Evolutionary conservation across 2,329 filamentous ascomycete species (phyloP), one percentile per base, ranked within the genome.

Genomic region (Atkinsonella texensis): DNA sequence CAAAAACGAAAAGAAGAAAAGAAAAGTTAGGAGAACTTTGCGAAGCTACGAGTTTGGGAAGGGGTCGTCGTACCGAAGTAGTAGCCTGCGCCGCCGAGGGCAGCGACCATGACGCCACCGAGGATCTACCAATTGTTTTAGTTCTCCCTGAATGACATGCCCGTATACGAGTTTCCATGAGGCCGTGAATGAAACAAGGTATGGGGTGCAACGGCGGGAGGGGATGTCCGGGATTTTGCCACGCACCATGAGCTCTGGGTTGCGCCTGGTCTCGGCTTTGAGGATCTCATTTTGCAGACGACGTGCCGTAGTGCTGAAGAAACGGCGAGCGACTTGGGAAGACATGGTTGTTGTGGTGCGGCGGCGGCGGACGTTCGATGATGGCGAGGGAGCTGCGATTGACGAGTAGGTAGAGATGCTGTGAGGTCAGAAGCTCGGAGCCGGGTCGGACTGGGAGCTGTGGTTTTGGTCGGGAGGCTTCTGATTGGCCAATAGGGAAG

Each of bases 11-110:
- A 35, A 8, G 10, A 23, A 28, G 7, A 28, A 28, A 28, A 28
- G 7, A 28, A 28, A 8, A 28, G 28, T 39, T 39, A 31, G 18
- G 43, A 23, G 32, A 5, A 28, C 28, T 38, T 12, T 46, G 35
- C 20, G 5, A 38, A 48, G 18, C 7, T 39, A 41, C 6, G 46
- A n/a, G 7, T 17, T 38, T 39, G 18, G 48, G 17, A 15, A 15
- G 39, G 6, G 11, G 20, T 43, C n/a, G 38, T 33, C 66, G 66
- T 78, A 87, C 85, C 85, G 63, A 93, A 87, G 74, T 90, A 89
- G 82, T 84, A 95, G 68, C 91, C 91, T 60, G 88, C 91, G 62
- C 93, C 83, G 65, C 84, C 83, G 65, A 96, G 86, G 63, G 88
- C 86, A 68, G 84, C 84, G 63, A 85, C 83, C 89, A 97, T 95